Percentiles rank a stretch among this genome's conserved stretches.
phyloP scores from a whole-genome alignment of 2,329 filamentous ascomycete species.

The Penicillium sp. region DNA sequence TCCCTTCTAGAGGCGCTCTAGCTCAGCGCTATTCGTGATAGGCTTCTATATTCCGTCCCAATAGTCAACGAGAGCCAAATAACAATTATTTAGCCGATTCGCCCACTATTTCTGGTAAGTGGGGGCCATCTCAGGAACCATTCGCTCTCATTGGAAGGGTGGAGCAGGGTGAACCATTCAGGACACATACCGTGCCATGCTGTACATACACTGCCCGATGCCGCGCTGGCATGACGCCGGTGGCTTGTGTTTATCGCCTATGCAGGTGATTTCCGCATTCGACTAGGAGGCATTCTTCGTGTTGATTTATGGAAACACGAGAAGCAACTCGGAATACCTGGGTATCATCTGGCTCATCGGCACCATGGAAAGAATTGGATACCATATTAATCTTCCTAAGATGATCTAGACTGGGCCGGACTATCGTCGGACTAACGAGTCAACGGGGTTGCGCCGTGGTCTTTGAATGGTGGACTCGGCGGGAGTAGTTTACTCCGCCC shows the following conservation, averaged over 20 bases:
- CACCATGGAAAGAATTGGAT: neutral
- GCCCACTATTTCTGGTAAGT: neutral
- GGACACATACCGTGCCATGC: neutral
- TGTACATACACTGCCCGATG: neutral
- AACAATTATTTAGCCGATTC: neutral
- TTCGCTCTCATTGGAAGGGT: neutral
- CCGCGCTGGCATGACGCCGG: slow-evolving; percentile 15
- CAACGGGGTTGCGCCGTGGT: neutral
- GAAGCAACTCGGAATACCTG: too few relatives aligned
- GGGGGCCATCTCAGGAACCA: neutral
- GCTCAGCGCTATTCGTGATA: neutral
- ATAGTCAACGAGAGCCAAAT: neutral
- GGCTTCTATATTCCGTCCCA: neutral
- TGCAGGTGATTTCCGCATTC: slow-evolving; percentile 2
- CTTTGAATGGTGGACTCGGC: neutral
- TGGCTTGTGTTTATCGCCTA: slow-evolving; percentile 16
- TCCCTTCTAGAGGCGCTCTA: neutral
- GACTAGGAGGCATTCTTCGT: slow-evolving; percentile 13
- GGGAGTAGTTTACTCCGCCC: neutral
- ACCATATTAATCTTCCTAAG: neutral
- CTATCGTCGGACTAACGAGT: slow-evolving; percentile 3
- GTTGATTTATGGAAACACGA: neutral
- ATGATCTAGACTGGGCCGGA: neutral
- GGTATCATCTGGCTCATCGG: neutral
- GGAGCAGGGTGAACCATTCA: neutral